phyloP scores from a whole-genome alignment of 345 rosid genomes.

The Eucalyptus curtisii region DNA sequence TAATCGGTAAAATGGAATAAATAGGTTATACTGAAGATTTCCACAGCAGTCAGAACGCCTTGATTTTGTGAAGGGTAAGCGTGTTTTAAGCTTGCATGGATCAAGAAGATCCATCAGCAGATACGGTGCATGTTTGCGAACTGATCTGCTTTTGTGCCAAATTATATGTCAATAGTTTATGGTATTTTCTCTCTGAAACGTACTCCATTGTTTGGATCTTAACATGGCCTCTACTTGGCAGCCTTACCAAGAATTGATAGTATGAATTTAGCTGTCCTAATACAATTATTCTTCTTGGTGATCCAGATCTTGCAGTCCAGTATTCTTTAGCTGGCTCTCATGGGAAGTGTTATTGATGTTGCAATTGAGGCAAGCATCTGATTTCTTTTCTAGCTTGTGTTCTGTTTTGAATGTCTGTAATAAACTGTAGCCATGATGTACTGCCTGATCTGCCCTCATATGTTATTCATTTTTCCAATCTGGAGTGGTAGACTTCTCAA shows the following conservation, averaged over 20 bases:
- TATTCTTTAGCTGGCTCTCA: slow-evolving; percentile 4
- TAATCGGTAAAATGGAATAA: neutral
- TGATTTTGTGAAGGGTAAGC: neutral
- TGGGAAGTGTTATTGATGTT: slow-evolving; percentile 42
- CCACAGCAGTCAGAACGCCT: neutral
- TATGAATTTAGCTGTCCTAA: neutral
- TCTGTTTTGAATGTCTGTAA: neutral
- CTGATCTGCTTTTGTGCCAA: neutral
- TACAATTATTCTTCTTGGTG: neutral
- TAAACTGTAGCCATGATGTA: neutral
- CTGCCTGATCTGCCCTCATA: neutral
- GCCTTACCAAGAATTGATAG: neutral
- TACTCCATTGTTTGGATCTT: neutral
- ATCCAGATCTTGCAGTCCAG: neutral
- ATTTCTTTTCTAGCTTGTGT: neutral
- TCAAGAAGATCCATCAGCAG: neutral
- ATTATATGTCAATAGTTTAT: neutral
- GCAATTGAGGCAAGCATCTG: slow-evolving; percentile 29
- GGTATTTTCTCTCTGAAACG: neutral
- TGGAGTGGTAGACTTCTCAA: neutral
- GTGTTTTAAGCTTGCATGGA: neutral
- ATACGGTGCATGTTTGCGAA: neutral
- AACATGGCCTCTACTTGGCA: neutral
- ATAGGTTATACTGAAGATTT: neutral
- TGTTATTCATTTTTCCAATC: neutral